A percentile compares a stretch with the other conserved stretches of the same genome.
phyloP scores from a whole-genome alignment of 352 stramenopile species.

The Phytophthora cactorum region DNA sequence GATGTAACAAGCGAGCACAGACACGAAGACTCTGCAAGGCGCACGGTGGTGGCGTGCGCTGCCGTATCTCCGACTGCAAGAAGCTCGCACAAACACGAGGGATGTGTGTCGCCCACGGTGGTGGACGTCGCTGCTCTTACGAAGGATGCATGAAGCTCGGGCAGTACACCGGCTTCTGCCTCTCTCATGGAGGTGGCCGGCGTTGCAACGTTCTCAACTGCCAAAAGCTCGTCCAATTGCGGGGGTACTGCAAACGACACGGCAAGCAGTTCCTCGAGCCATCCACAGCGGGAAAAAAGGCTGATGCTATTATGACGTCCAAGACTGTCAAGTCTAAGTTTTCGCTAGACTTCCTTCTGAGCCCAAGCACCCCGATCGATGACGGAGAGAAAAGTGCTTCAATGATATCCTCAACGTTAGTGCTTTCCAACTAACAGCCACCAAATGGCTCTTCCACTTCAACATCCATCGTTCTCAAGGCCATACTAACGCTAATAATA shows the following conservation, averaged over 20 bases:
- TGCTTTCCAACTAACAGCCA: no score
- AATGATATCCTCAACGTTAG: not conserved
- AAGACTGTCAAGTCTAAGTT: slow-evolving; percentile 1
- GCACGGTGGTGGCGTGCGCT: slow-evolving; percentile 78
- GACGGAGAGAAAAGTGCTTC: not conserved
- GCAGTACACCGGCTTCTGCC: slow-evolving; percentile 73
- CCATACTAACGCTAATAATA: not conserved
- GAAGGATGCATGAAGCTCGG: slow-evolving; percentile 66
- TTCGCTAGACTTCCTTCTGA: slow-evolving; percentile 20
- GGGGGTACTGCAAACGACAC: slow-evolving; percentile 77
- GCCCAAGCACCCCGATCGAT: not conserved
- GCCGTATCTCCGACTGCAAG: slow-evolving; percentile 60
- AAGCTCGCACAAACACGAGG: slow-evolving; percentile 78
- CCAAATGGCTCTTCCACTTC: not conserved
- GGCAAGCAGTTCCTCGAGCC: slow-evolving; percentile 37
- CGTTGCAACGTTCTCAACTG: slow-evolving; percentile 65
- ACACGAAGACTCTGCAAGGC: slow-evolving; percentile 75
- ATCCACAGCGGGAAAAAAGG: not conserved
- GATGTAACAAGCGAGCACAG: slow-evolving; percentile 75
- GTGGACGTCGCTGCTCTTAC: slow-evolving; percentile 63
- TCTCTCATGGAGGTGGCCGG: slow-evolving; percentile 68
- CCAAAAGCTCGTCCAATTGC: slow-evolving; percentile 78
- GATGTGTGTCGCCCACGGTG: slow-evolving; percentile 72
- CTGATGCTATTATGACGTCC: no score
- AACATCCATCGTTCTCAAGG: not conserved